Conservation (phyloP, 106 monocot species). For the Dioscorea zingiberensis region DNA sequence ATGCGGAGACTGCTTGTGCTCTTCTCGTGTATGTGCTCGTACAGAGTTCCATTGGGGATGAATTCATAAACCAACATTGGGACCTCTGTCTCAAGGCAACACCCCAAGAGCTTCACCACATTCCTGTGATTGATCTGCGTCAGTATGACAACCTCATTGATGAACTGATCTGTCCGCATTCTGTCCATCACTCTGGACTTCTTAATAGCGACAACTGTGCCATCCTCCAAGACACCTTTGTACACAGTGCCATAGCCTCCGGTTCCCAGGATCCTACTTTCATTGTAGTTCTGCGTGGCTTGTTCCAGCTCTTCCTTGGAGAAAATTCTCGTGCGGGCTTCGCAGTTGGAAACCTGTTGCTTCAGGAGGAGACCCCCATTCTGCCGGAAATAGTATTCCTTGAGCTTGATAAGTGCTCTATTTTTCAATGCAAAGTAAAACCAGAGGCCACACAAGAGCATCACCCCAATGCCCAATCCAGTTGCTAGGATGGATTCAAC, state of each 20-base stretch:
- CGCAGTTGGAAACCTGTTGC: conserved; percentile 14
- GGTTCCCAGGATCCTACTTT: conserved; percentile 7
- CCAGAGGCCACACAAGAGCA: conserved; percentile 16
- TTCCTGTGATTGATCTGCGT: conserved; percentile 33
- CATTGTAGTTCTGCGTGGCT: conserved; percentile 11
- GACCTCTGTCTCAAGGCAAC: conserved; percentile 25
- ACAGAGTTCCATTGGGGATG: conserved; percentile 12
- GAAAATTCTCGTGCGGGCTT: conserved; percentile 16
- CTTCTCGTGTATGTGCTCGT: conserved; percentile 5
- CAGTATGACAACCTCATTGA: conserved; percentile 20
- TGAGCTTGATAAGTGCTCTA: conserved; percentile 15
- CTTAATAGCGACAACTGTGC: conserved; percentile 23
- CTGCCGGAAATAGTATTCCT: conserved; percentile 17
- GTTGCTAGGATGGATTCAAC: conserved; percentile 25
- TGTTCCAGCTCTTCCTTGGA: conserved; percentile 11
- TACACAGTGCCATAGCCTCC: conserved; percentile 28
- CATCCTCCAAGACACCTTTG: conserved; percentile 20
- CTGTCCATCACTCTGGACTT: conserved; percentile 20
- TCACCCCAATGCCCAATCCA: conserved; percentile 6
- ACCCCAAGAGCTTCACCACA: conserved; percentile 31
- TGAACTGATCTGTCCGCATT: conserved; percentile 22
- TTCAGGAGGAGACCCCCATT: conserved; percentile 23
- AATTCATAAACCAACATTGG: conserved; percentile 24
- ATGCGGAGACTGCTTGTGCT: background rate
- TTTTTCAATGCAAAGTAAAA: conserved; percentile 17